These are phyloP conservation scores for Apiospora saccharicola DNA, from an alignment of 2,329 filamentous ascomycete genomes.

Conservation along the genomic window DNA sequence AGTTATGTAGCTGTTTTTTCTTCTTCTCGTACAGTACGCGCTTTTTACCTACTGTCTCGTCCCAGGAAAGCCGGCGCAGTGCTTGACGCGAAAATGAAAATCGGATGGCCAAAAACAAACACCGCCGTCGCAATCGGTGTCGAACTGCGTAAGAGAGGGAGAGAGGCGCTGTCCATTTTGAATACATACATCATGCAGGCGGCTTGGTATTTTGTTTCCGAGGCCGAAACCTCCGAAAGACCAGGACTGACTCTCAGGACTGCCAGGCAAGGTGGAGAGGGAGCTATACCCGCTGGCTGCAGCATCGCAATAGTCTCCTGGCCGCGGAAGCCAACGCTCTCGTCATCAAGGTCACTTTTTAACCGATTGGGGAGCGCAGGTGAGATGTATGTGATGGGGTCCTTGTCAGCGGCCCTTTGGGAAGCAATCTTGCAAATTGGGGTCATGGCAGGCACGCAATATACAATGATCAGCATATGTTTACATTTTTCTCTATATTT, in stretches of 20 bases:
- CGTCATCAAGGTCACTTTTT: conserved; percentile 1
- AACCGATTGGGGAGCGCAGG: background rate
- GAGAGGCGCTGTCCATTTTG: background rate
- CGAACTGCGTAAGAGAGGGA: background rate
- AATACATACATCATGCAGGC: background rate
- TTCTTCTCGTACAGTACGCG: background rate
- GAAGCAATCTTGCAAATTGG: conserved; percentile 2
- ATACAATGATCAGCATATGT: conserved; percentile 12
- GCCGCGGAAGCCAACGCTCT: background rate
- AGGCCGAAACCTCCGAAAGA: background rate
- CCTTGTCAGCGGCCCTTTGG: conserved; percentile 9
- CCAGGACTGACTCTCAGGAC: background rate
- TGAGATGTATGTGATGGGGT: background rate
- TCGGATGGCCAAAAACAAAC: background rate
- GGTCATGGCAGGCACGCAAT: conserved; percentile 9
- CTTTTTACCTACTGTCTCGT: background rate
- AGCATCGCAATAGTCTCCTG: conserved; percentile 12
- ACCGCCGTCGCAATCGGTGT: background rate
- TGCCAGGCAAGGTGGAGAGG: background rate
- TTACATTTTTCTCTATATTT: background rate
- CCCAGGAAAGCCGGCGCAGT: background rate
- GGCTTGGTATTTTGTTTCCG: background rate
- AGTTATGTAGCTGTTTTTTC: background rate
- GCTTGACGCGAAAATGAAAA: background rate
- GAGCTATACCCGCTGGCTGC: conserved; percentile 4